These are phyloP conservation scores for Monilinia polystroma DNA, from an alignment of 2,329 filamentous ascomycete genomes.

Conservation along the genomic window DNA sequence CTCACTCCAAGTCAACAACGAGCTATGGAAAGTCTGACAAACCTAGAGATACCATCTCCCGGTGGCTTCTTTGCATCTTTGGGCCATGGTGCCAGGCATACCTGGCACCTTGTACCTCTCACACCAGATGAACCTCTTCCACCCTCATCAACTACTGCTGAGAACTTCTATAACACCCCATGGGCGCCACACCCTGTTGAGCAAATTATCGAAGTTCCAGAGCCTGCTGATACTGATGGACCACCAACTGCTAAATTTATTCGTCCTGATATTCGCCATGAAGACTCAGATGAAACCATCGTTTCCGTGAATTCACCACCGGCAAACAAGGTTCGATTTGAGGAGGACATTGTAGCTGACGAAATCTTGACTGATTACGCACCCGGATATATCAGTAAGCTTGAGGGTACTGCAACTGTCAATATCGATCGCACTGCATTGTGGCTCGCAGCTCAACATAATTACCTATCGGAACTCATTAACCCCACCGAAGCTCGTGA, in stretches of 20 bases:
- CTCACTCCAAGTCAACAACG: constrained; percentile 53
- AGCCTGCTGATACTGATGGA: constrained; percentile 53
- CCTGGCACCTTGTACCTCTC: constrained; percentile 68
- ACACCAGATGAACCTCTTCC: constrained; percentile 56
- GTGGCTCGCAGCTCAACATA: constrained; percentile 81
- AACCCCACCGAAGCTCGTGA: constrained; percentile 51
- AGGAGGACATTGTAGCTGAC: constrained; percentile 56
- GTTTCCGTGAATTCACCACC: constrained; percentile 27
- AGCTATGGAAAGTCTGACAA: constrained; percentile 71
- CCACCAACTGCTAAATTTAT: constrained; percentile 63
- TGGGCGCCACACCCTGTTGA: constrained; percentile 66
- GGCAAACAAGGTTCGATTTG: not conserved
- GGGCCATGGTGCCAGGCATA: constrained; percentile 70
- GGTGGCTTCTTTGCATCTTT: constrained; percentile 89
- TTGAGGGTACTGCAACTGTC: constrained; percentile 67
- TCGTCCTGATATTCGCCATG: constrained; percentile 37
- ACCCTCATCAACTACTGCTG: constrained; percentile 86
- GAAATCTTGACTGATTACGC: constrained; percentile 72
- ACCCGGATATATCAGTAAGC: constrained; percentile 70
- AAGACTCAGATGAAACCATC: constrained; percentile 43
- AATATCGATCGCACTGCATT: constrained; percentile 81
- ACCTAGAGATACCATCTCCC: constrained; percentile 85
- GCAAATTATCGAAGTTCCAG: constrained; percentile 61
- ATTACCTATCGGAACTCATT: constrained; percentile 69
- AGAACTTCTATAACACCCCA: constrained; percentile 84